These are phyloP conservation scores for Lactarius sp. DNA, from an alignment of 768 basidiomycete species.

Conservation along the genomic window DNA sequence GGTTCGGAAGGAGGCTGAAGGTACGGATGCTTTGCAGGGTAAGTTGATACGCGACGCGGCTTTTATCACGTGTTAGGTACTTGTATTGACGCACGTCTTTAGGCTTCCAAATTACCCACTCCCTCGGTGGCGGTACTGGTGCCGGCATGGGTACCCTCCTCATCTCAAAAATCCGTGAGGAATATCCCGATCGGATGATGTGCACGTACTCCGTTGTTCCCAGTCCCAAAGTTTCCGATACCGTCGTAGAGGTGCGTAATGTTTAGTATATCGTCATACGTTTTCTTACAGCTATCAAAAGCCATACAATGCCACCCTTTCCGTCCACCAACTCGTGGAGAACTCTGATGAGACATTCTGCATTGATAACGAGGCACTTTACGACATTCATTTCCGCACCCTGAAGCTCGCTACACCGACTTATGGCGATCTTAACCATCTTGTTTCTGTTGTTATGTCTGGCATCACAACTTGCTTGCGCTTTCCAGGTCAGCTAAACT, in stretches of 20 bases:
- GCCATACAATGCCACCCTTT: constrained; percentile 99
- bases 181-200: constrained; percentile 99
- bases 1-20: constrained; percentile 98
- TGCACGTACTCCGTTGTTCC: constrained; percentile 99
- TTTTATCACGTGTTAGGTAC: constrained; percentile 22
- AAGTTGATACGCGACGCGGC: constrained; percentile 29
- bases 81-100: constrained; percentile 5
- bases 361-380: constrained; percentile 98
- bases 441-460: constrained; percentile 97
- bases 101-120: constrained; percentile 99
- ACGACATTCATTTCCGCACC: constrained; percentile 98
- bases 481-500: constrained; percentile 99
- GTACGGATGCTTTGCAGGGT: constrained; percentile 95
- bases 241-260: constrained; percentile 79
- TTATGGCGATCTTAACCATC: constrained; percentile 96
- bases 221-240: constrained; percentile 95
- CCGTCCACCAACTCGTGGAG: constrained; percentile 97
- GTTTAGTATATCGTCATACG: neutral
- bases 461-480: constrained; percentile 98
- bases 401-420: constrained; percentile 94
- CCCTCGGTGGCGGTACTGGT: constrained; percentile 97
- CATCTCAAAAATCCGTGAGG: constrained; percentile 98
- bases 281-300: constrained; percentile 28
- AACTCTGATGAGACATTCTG: constrained; percentile 99
- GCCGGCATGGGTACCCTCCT: constrained; percentile 99